Base-by-base conservation (phyloP, 257 asterid genomes). In the Eustoma russellianum region DNA sequence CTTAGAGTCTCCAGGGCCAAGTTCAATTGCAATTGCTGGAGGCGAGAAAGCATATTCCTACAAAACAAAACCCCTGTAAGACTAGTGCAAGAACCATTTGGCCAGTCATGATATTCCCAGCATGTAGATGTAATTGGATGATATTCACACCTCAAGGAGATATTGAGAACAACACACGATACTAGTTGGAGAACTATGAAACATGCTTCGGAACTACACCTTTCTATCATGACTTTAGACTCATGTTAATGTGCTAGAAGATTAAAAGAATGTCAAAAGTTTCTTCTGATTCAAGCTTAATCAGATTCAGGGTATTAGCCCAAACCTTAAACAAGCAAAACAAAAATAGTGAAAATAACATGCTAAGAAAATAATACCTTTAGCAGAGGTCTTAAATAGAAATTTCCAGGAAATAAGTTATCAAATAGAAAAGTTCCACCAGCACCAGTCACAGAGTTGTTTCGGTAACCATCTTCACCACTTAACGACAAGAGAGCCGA, bases 21-120 rank as follows among this genome's bases (percentile, higher is more conserved):
- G 82, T 70, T 86, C 94, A 46, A 90, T 82, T 53, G 96, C 87
- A 78, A 73, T 74, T 19, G 98, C 85, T 50, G 95, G 78, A 74
- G 98, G 98, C 38, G 89, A 86, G 78, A 90, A 86, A 34, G 96
- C 87, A 75, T 83, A 90, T 66, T 90, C 98, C 98, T 90, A 79
- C 50, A 57, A 66, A 62, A 66, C 50, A 61, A 63, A 38, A 48
- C n/a, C 57, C 69, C 52, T 48, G 56, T 60, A 33, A 58, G 40
- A 40, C 17, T 15, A 60, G 19, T 17, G 30, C 30, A 24, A 24
- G 30, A 2, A 24, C 30, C 30, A 24, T 24, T 24, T 24, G 30
- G 30, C 30, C 30, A 24, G 30, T 24, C 30, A 24, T 24, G 30
- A 24, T 24, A 24, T 24, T 24, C 30, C 28, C 1, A 24, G 30